Evolutionary conservation across 2,329 filamentous ascomycete genomes (phyloP).

Genomic region (Nothopassalora personata): DNA sequence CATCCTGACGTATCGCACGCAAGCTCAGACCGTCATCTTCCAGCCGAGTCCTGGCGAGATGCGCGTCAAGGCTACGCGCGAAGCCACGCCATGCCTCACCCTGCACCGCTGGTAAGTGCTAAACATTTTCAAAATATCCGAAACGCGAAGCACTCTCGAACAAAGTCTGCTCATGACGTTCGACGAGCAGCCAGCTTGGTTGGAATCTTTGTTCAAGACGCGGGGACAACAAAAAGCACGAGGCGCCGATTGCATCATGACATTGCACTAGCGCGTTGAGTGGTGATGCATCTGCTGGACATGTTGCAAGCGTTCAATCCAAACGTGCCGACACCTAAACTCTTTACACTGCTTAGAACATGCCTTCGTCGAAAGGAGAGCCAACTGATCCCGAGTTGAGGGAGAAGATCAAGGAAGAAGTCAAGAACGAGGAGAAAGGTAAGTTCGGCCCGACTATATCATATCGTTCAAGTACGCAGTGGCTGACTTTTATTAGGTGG

Average conservation of each 20-base stretch:
- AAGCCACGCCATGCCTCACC: too few relatives aligned
- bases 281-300: too few relatives aligned
- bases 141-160: too few relatives aligned
- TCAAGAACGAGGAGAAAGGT: constrained; percentile 32
- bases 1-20: too few relatives aligned
- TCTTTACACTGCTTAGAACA: neutral
- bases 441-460: neutral
- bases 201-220: neutral
- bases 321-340: neutral
- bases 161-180: neutral
- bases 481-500: constrained; percentile 19
- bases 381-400: constrained; percentile 31
- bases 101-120: too few relatives aligned
- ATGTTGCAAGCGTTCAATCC: neutral
- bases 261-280: neutral
- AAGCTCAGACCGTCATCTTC: too few relatives aligned
- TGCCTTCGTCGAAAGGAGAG: constrained; percentile 31
- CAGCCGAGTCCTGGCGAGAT: too few relatives aligned
- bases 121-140: too few relatives aligned
- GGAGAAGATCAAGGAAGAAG: constrained; percentile 32
- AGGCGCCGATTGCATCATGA: neutral
- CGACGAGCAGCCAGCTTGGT: neutral
- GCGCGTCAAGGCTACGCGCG: too few relatives aligned
- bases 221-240: neutral
- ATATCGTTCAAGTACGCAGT: neutral